phyloP scores from a whole-genome alignment of 345 rosid species.

The Populus deltoides region DNA sequence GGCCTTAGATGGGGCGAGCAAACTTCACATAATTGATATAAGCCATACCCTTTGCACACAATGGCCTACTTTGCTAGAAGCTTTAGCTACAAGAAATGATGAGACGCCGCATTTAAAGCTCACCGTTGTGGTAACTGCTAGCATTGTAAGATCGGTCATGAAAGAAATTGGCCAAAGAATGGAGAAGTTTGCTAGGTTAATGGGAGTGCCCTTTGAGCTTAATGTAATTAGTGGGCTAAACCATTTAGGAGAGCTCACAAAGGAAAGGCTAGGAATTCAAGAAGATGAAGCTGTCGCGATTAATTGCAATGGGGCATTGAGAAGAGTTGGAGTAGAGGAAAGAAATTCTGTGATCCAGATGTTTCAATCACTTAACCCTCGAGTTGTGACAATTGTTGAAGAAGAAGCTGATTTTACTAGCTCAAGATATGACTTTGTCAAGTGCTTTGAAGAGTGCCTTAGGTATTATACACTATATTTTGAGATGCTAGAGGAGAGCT shows the following conservation, averaged over 20 bases:
- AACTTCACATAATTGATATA: constrained; percentile 67
- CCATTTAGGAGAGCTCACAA: constrained; percentile 44
- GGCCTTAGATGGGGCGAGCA: constrained; percentile 60
- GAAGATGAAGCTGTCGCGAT: constrained; percentile 63
- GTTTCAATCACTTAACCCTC: constrained; percentile 45
- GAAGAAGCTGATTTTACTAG: constrained; percentile 72
- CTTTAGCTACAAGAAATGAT: constrained; percentile 62
- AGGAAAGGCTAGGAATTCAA: constrained; percentile 39
- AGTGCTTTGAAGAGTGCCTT: constrained; percentile 70
- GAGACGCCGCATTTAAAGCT: constrained; percentile 71
- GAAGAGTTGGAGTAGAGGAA: constrained; percentile 40
- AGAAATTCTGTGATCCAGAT: constrained; percentile 36
- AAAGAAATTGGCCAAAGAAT: constrained; percentile 66
- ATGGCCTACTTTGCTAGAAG: constrained; percentile 78
- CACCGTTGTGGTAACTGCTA: constrained; percentile 58
- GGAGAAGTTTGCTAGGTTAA: constrained; percentile 78
- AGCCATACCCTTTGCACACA: constrained; percentile 84
- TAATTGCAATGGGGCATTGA: constrained; percentile 60
- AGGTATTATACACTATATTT: constrained; percentile 59
- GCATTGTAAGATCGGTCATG: constrained; percentile 46
- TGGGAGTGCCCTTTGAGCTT: constrained; percentile 78
- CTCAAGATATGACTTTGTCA: constrained; percentile 48
- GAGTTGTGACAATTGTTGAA: constrained; percentile 61
- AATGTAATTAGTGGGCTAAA: constrained; percentile 45
- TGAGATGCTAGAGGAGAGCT: constrained; percentile 75